A percentile compares a stretch with the other conserved stretches of the same genome.
phyloP scores from a whole-genome alignment of 2,329 filamentous ascomycete genomes.

The Aspergillus pseudoviridinutans region DNA sequence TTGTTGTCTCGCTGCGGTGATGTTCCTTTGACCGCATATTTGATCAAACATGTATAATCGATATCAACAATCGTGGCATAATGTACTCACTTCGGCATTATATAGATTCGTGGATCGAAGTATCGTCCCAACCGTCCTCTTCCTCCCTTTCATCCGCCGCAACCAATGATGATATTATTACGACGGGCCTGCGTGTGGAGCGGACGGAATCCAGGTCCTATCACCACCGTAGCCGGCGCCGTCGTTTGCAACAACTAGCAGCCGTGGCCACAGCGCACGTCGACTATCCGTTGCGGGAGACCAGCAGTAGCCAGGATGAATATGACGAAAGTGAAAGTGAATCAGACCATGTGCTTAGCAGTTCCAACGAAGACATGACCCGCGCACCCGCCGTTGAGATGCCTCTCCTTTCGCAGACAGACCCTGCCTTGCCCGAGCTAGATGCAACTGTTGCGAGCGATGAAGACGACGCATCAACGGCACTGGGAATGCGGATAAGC shows the following conservation, averaged over 20 bases:
- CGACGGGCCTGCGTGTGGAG: conserved; percentile 76
- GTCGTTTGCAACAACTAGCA: conserved; percentile 32
- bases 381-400: conserved; percentile 20
- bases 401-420: conserved; percentile 20
- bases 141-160: conserved; percentile 80
- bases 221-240: conserved; percentile 55
- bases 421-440: conserved; percentile 22
- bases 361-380: conserved; percentile 57
- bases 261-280: conserved; percentile 39
- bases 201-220: conserved; percentile 50
- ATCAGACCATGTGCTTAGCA: conserved; percentile 67
- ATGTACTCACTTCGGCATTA: conserved; percentile 46
- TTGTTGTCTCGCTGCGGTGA: conserved; percentile 8
- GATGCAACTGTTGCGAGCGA: conserved; percentile 38
- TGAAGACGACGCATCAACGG: conserved; percentile 77
- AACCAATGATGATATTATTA: conserved; percentile 77
- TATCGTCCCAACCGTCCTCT: conserved; percentile 87
- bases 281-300: conserved; percentile 41
- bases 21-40: conserved; percentile 5
- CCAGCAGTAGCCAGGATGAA: conserved; percentile 80
- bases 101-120: conserved; percentile 93
- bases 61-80: conserved; percentile 5
- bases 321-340: conserved; percentile 93
- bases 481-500: conserved; percentile 63
- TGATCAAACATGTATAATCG: conserved; percentile 15